Evolutionary conservation across 192 early-diverging fungal species (phyloP).

Genomic region (Backusella luteola): DNA sequence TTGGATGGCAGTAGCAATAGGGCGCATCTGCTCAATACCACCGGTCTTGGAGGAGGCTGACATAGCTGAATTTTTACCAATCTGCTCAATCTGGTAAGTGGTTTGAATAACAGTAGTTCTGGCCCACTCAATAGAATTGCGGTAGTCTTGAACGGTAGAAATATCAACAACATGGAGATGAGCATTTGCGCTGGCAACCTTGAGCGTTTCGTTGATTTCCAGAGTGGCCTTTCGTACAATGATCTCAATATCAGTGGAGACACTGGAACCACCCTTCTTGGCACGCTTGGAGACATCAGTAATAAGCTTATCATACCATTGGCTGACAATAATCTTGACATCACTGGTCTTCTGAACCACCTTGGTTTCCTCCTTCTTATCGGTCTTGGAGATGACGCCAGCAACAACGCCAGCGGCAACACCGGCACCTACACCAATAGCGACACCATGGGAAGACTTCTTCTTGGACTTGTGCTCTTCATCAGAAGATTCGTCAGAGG

Average conservation of each 20-base stretch:
- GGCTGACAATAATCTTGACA: conserved; percentile 1
- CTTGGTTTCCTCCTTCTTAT: not conserved
- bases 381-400: not conserved
- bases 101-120: conserved; percentile 14
- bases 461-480: not conserved
- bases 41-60: conserved; percentile 9
- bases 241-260: conserved; percentile 9
- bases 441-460: not conserved
- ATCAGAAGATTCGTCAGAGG: not conserved
- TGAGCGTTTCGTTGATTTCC: not conserved
- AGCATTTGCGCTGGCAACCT: not conserved
- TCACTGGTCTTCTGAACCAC: conserved; percentile 4
- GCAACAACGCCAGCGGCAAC: too few relatives aligned
- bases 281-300: conserved; percentile 12
- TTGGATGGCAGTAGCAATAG: conserved; percentile 16
- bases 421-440: not conserved
- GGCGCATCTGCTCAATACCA: conserved; percentile 17
- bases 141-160: conserved; percentile 7
- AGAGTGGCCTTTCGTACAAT: conserved; percentile 5
- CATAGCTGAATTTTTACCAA: conserved; percentile 8
- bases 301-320: conserved; percentile 15
- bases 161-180: not conserved
- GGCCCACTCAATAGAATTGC: conserved; percentile 10
- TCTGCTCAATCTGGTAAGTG: conserved; percentile 9
- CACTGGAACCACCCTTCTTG: conserved; percentile 19